Evolutionary conservation across 1,284 basidiomycete genomes (phyloP).

Genomic region (Coniferiporia weirii): DNA sequence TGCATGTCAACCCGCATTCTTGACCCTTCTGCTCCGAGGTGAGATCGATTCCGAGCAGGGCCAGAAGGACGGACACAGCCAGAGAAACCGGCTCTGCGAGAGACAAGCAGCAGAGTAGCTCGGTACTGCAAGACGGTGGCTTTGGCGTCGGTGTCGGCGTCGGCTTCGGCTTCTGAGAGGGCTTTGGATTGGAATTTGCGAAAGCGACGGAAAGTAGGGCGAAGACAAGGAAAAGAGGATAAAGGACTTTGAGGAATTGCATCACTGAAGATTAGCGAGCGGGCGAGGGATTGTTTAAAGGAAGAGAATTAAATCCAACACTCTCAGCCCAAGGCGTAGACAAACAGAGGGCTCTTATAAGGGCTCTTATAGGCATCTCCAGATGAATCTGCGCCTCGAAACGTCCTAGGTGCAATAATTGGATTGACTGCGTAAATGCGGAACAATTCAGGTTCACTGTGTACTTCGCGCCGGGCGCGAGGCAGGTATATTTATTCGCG

Average conservation of each 20-base stretch:
- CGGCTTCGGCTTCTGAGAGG: conserved; percentile 5
- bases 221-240: not conserved
- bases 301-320: not conserved
- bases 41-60: conserved; percentile 2
- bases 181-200: conserved; percentile 4
- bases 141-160: conserved; percentile 3
- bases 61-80: not conserved
- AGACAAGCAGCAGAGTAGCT: conserved; percentile 6
- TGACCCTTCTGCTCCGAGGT: conserved; percentile 1
- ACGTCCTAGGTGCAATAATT: no score
- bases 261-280: not conserved
- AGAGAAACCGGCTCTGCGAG: not conserved
- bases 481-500: no score
- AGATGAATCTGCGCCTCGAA: no score
- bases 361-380: no score
- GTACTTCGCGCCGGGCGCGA: no score
- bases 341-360: no score
- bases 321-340: not conserved
- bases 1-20: conserved; percentile 4
- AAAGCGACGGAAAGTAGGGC: not conserved
- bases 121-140: conserved; percentile 1
- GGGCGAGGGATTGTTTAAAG: not conserved
- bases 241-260: not conserved
- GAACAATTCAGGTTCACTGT: no score
- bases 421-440: no score